A percentile compares a stretch with the other conserved stretches of the same genome.
phyloP scores from a whole-genome alignment of 176 grass and related monocot genomes.

The Avena insularis region DNA sequence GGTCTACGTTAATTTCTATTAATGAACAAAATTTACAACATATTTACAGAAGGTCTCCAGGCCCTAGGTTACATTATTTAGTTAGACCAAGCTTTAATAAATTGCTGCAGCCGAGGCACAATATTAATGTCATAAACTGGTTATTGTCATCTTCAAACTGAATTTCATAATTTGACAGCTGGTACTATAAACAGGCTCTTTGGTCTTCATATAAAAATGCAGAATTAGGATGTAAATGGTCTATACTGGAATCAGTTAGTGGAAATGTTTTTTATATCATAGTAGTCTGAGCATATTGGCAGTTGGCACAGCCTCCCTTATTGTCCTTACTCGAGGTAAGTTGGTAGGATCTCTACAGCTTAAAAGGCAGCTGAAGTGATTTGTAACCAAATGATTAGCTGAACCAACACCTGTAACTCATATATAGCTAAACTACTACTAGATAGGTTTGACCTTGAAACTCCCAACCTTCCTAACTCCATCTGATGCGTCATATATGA shows the following conservation, averaged over 20 bases:
- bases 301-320: neutral
- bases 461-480: neutral
- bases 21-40: neutral
- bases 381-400: neutral
- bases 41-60: neutral
- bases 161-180: neutral
- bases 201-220: constrained; percentile 28
- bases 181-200: neutral
- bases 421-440: constrained; percentile 15
- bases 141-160: constrained; percentile 27
- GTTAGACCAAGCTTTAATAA: neutral
- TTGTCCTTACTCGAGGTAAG: neutral
- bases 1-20: neutral
- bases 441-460: neutral
- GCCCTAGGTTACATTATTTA: neutral
- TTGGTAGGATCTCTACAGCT: constrained; percentile 25
- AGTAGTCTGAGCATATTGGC: neutral
- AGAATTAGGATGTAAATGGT: constrained; percentile 15
- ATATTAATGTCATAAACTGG: constrained; percentile 2
- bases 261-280: neutral
- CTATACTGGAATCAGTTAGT: neutral
- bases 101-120: neutral
- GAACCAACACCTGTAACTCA: neutral
- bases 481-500: constrained; percentile 10
- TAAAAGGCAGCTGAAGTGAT: neutral